Conservation (phyloP, 2,329 filamentous ascomycete species). For the Verticillium alfalfae region DNA sequence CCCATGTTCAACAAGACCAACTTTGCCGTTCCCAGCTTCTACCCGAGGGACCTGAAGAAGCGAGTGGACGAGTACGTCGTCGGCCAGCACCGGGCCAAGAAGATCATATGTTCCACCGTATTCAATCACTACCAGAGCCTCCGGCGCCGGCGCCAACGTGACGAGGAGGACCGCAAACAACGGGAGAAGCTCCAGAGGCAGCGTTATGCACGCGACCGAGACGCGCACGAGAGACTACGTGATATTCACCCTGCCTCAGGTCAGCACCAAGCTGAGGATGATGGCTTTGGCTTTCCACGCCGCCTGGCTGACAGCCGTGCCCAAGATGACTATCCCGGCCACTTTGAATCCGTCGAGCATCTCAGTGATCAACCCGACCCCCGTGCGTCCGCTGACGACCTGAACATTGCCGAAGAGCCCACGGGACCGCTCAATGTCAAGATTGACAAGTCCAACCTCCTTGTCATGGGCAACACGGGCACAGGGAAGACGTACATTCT, state of each 20-base stretch:
- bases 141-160: conserved; percentile 71
- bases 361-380: conserved; percentile 26
- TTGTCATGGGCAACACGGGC: conserved; percentile 86
- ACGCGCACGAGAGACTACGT: conserved; percentile 44
- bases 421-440: conserved; percentile 49
- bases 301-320: conserved; percentile 24
- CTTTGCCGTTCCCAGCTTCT: conserved; percentile 58
- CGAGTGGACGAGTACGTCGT: conserved; percentile 95
- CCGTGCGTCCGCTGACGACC: conserved; percentile 27
- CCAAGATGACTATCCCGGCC: conserved; percentile 51
- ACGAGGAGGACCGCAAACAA: conserved; percentile 54
- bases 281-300: conserved; percentile 7
- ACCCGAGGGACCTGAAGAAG: conserved; percentile 70
- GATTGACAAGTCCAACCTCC: conserved; percentile 92
- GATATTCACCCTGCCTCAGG: conserved; percentile 76
- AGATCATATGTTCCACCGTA: conserved; percentile 85
- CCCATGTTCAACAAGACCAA: conserved; percentile 54
- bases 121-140: conserved; percentile 96
- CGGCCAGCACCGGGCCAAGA: conserved; percentile 90
- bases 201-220: conserved; percentile 63
- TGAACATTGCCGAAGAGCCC: conserved; percentile 44
- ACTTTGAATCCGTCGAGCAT: conserved; percentile 39
- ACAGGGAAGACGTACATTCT: conserved; percentile 96
- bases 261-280: conserved; percentile 27
- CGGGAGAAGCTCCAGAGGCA: conserved; percentile 66